A percentile compares a stretch with the other conserved stretches of the same genome.
These are phyloP conservation scores for Colletotrichum tropicicola DNA, from an alignment of 2,329 filamentous ascomycete species.

Conservation along the genomic window DNA sequence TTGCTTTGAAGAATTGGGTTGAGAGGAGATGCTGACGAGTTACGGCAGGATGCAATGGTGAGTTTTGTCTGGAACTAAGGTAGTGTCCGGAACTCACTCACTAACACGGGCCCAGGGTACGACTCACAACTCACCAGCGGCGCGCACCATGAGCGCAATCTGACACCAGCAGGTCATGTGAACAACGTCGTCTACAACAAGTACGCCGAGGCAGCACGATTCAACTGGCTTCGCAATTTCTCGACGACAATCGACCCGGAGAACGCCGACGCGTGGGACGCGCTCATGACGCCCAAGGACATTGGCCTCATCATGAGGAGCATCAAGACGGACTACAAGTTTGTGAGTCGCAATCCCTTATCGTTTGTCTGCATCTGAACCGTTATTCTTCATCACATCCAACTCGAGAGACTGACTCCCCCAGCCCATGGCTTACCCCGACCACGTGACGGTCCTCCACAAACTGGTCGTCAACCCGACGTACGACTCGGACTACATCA, in stretches of 20 bases:
- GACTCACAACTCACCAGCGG: not conserved
- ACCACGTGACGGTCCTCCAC: conserved; percentile 85
- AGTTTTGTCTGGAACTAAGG: not conserved
- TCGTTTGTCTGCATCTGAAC: not conserved
- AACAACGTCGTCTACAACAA: conserved; percentile 88
- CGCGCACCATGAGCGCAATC: not conserved
- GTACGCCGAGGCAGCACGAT: conserved; percentile 82
- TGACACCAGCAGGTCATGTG: conserved; percentile 65
- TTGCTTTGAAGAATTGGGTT: too few species aligned
- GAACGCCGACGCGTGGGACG: conserved; percentile 71
- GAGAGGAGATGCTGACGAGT: too few species aligned
- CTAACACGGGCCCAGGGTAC: conserved; percentile 26
- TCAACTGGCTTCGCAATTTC: conserved; percentile 81
- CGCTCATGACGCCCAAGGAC: conserved; percentile 72
- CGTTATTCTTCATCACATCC: too few species aligned
- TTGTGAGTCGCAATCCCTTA: conserved; percentile 63
- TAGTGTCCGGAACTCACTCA: not conserved
- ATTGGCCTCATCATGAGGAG: conserved; percentile 81
- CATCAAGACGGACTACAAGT: conserved; percentile 87
- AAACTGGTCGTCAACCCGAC: conserved; percentile 68
- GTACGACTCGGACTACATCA: conserved; percentile 56
- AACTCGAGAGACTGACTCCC: not conserved
- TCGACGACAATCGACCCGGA: conserved; percentile 68
- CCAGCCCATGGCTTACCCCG: conserved; percentile 85
- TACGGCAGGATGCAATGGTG: conserved; percentile 26